Conservation (phyloP, 495 filamentous ascomycete genomes). For the Tuber brumale region DNA sequence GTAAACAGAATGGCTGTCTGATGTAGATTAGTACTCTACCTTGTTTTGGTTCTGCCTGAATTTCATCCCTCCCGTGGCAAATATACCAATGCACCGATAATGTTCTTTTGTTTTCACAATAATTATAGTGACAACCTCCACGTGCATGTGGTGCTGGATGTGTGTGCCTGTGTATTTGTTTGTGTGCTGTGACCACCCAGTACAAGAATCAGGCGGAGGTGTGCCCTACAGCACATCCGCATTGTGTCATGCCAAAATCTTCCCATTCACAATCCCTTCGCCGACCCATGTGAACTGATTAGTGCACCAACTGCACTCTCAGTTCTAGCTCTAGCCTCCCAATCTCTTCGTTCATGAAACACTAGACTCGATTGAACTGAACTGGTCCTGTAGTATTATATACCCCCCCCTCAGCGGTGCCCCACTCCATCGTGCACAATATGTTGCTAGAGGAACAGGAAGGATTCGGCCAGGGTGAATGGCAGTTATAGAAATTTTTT, state of each 20-base stretch:
- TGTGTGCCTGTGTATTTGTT: background rate
- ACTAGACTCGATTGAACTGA: too few relatives aligned
- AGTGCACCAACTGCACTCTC: background rate
- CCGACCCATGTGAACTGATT: background rate
- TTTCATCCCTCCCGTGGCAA: background rate
- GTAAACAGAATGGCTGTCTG: conserved; percentile 81
- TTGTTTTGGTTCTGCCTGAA: background rate
- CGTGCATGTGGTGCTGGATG: background rate
- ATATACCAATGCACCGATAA: background rate
- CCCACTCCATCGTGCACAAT: too few relatives aligned
- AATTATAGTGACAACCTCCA: background rate
- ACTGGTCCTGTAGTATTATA: too few relatives aligned
- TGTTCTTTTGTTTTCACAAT: background rate
- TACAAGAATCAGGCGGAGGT: background rate
- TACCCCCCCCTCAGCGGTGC: too few relatives aligned
- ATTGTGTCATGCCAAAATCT: background rate
- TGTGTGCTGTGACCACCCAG: background rate
- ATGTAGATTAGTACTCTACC: conserved; percentile 54
- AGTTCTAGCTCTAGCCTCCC: too few relatives aligned
- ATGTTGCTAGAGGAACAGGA: too few relatives aligned
- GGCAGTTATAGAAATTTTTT: too few relatives aligned
- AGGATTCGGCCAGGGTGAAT: too few relatives aligned
- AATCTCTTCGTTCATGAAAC: too few relatives aligned
- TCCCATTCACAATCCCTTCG: background rate
- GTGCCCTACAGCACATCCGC: background rate